Base-by-base conservation (phyloP, 257 asterid species). In the Handroanthus guayacan region DNA sequence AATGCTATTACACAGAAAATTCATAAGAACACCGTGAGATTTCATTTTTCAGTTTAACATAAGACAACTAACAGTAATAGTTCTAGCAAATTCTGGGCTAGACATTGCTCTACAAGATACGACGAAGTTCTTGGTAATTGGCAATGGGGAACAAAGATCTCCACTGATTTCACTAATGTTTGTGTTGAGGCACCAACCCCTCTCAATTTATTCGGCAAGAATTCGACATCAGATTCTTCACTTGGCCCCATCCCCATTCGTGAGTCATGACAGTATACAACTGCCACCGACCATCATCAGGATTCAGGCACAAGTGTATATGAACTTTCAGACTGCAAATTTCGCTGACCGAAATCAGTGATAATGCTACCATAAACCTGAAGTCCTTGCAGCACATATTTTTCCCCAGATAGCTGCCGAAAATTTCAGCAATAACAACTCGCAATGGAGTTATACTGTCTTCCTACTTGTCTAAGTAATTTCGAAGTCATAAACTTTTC, bases 401-500 rank as follows among this genome's bases (percentile, higher is more conserved):
- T 51, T 13, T 51, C 17, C 18, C 62, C 10, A 56, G 34, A 18
- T 56, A 17, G 62, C 62, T 18, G 62, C 62, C 18, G 62, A 1
- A 25, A 56, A 5, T 56, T 18, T 56, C 5, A 18, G 56, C 56
- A 51, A 16, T 56, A 16, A 56, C 11, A 56, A 56, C 62, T 56
- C 37, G 6, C 62, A 72, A 43, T 4, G 36, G 37, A 50, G 41
- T 25, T 17, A 68, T 9, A 70, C 18, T n/a, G 18, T 44, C 62
- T 11, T 61, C 7, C 47, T 20, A 64, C 61, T 70, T 62, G 51
- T 55, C 34, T 55, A 20, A 45, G 78, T 60, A 65, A 36, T 56
- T 72, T 45, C 48, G 31, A 37, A 54, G 55, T 75, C 45, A 80
- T 64, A 20, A 43, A 31, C 43, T 65, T 43, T 50, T 55, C 38